Evolutionary conservation across 192 early-diverging fungal genomes (phyloP).

Genomic region (Entomortierella beljakovae): DNA sequence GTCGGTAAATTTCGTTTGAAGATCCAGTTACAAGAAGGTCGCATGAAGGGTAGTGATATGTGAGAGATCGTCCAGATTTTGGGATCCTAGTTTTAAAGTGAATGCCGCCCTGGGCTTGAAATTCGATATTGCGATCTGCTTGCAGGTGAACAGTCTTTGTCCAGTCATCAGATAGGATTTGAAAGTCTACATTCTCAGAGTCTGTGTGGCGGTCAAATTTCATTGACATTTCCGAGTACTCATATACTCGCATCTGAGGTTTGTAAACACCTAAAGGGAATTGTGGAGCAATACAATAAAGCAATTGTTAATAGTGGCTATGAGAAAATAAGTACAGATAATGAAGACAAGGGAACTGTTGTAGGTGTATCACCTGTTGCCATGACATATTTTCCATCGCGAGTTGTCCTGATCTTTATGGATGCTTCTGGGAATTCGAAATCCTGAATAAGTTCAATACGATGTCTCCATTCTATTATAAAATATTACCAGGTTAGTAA

Average conservation of each 20-base stretch:
- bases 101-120: conserved; percentile 95
- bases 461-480: conserved; percentile 80
- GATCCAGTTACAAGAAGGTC: conserved; percentile 89
- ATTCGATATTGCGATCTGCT: conserved; percentile 89
- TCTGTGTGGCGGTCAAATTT: conserved; percentile 98
- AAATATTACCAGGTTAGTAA: neutral
- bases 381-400: conserved; percentile 88
- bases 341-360: neutral
- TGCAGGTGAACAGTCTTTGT: conserved; percentile 94
- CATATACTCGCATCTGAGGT: conserved; percentile 95
- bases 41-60: conserved; percentile 92
- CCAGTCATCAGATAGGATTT: conserved; percentile 97
- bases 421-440: conserved; percentile 98
- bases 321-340: too few species aligned
- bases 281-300: too few species aligned
- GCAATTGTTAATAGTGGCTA: too few species aligned
- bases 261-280: conserved; percentile 83
- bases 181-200: conserved; percentile 90
- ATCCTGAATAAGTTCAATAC: conserved; percentile 97
- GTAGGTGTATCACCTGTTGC: conserved; percentile 77
- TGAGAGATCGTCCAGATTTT: conserved; percentile 91
- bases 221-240: conserved; percentile 93
- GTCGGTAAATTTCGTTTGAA: conserved; percentile 84
- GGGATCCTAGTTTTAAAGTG: conserved; percentile 96
- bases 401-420: conserved; percentile 82